Conservation (phyloP, 2,329 filamentous ascomycete species). For the Chrysoporthe cubensis region DNA sequence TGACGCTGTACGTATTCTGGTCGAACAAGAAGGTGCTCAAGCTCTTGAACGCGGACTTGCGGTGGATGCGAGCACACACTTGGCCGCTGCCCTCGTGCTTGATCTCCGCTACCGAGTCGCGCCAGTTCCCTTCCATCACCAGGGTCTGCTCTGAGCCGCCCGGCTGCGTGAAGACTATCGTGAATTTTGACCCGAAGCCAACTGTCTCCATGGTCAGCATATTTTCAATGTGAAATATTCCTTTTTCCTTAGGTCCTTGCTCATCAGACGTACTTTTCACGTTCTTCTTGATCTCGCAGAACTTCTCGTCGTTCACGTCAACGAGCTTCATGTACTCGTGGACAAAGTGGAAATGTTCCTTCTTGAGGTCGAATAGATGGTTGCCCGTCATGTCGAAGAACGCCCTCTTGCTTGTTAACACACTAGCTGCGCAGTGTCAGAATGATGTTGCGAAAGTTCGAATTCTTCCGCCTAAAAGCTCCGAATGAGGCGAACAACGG, state of each 20-base stretch:
- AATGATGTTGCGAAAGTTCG: background rate
- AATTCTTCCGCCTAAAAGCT: background rate
- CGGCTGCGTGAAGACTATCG: conserved; percentile 55
- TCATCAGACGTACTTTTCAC: conserved; percentile 50
- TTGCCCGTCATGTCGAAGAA: conserved; percentile 56
- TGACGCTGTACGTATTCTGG: conserved; percentile 68
- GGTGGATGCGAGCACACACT: conserved; percentile 61
- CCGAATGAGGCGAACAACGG: background rate
- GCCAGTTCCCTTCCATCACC: conserved; percentile 64
- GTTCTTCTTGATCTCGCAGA: conserved; percentile 60
- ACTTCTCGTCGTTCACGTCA: conserved; percentile 47
- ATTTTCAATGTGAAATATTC: too few species aligned
- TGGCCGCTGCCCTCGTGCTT: conserved; percentile 52
- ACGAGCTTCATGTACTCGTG: conserved; percentile 57
- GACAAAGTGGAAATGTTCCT: conserved; percentile 51
- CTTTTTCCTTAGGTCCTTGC: too few species aligned
- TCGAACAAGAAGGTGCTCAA: conserved; percentile 60
- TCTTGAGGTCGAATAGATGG: conserved; percentile 62
- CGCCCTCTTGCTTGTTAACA: conserved; percentile 57
- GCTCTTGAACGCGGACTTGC: conserved; percentile 55
- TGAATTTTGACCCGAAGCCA: conserved; percentile 54
- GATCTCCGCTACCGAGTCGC: conserved; percentile 62
- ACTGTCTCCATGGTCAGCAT: conserved; percentile 42
- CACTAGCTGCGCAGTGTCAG: conserved; percentile 29
- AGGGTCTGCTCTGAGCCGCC: conserved; percentile 53